A percentile compares a stretch with the other conserved stretches of the same genome.
phyloP scores from a whole-genome alignment of 192 early-diverging fungal species.

The Coemansia sp. region DNA sequence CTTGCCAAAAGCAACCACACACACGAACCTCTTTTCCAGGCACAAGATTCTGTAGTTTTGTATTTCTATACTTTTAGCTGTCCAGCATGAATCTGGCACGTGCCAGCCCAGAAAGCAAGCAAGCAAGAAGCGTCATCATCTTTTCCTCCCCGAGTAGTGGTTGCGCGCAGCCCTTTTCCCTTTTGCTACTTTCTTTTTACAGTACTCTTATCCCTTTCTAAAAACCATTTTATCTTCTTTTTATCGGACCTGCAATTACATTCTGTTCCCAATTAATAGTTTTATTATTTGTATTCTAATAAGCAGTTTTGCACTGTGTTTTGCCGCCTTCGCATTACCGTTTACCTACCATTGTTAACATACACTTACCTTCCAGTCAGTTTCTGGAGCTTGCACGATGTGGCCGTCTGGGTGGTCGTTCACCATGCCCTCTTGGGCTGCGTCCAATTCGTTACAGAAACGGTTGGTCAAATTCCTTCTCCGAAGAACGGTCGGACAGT shows the following conservation, averaged over 20 bases:
- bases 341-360: not conserved
- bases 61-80: not conserved
- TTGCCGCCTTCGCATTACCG: not conserved
- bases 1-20: not conserved
- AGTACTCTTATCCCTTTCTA: too few species aligned
- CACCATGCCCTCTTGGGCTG: slow-evolving; percentile 53
- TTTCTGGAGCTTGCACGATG: slow-evolving; percentile 20
- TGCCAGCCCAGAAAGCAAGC: slow-evolving; percentile 4
- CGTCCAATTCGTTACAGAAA: slow-evolving; percentile 78
- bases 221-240: slow-evolving; percentile 1
- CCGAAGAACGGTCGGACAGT: slow-evolving; percentile 79
- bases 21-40: too few species aligned
- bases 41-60: not conserved
- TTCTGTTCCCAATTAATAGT: slow-evolving; percentile 3
- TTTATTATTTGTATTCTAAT: slow-evolving; percentile 5
- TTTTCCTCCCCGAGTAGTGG: not conserved
- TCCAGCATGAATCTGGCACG: slow-evolving; percentile 5
- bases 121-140: slow-evolving; percentile 11
- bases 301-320: not conserved
- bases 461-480: slow-evolving; percentile 80
- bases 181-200: slow-evolving; percentile 7
- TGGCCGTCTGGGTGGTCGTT: slow-evolving; percentile 53
- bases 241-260: slow-evolving; percentile 1
- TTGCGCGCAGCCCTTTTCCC: slow-evolving; percentile 6
- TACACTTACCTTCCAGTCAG: not conserved